A percentile compares a stretch with the other conserved stretches of the same genome.
Evolutionary conservation across 352 stramenopile genomes (phyloP).

Genomic region (Phytophthora pinifolia): DNA sequence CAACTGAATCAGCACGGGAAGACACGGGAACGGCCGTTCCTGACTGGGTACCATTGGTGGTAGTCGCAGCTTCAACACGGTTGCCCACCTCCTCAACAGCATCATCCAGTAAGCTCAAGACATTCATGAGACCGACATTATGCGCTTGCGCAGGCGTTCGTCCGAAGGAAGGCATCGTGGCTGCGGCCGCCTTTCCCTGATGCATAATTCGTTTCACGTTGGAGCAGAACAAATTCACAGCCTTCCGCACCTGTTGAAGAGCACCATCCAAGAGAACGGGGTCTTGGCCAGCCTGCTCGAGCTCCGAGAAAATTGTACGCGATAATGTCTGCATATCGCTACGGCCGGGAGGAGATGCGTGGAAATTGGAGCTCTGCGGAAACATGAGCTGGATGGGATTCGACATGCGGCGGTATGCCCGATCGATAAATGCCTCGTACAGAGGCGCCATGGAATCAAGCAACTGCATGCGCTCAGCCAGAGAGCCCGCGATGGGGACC

Average conservation of each 20-base stretch:
- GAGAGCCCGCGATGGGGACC: constrained; percentile 40
- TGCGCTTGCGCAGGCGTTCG: constrained; percentile 72
- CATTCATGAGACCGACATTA: constrained; percentile 76
- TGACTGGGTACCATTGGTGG: constrained; percentile 13
- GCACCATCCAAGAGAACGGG: constrained; percentile 52
- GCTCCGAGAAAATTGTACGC: constrained; percentile 66
- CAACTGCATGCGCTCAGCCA: constrained; percentile 58
- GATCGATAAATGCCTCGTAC: constrained; percentile 70
- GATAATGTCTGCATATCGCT: constrained; percentile 85
- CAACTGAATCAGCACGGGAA: constrained; percentile 1
- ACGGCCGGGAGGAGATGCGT: constrained; percentile 73
- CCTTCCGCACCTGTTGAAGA: constrained; percentile 63
- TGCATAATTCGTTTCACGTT: constrained; percentile 80
- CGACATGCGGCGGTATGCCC: constrained; percentile 56
- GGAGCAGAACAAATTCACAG: constrained; percentile 63
- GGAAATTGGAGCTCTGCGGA: constrained; percentile 79
- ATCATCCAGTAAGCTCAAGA: constrained; percentile 66
- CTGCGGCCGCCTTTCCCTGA: constrained; percentile 49
- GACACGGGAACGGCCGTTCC: constrained; percentile 5
- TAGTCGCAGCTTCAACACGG: constrained; percentile 33
- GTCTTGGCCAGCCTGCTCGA: constrained; percentile 70
- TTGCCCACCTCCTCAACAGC: constrained; percentile 54
- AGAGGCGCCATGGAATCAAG: constrained; percentile 71
- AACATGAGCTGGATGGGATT: constrained; percentile 90
- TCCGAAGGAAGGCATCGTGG: constrained; percentile 47